Evolutionary conservation across 1,139 yeast genomes (phyloP).

Genomic region (Blastobotrys apis): DNA sequence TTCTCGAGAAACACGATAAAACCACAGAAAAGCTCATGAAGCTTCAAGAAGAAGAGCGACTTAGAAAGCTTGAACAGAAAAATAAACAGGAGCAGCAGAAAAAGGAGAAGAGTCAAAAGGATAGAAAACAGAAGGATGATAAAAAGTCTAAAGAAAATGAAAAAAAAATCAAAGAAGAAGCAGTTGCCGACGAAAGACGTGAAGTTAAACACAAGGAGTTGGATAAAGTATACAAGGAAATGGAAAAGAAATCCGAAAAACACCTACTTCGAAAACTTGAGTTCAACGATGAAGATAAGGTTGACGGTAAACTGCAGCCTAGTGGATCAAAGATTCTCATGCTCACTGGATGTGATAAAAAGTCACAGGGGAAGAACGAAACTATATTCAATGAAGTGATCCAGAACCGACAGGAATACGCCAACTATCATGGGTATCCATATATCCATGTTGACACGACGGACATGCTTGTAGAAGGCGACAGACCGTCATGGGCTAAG

Average conservation of each 20-base stretch:
- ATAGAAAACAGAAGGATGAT: not conserved
- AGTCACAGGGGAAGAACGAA: constrained; percentile 18
- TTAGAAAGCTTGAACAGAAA: not conserved
- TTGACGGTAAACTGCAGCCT: constrained; percentile 17
- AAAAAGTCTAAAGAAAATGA: not conserved
- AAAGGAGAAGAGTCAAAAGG: constrained; percentile 1
- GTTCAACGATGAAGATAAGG: not conserved
- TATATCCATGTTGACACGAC: constrained; percentile 29
- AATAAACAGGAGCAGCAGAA: not conserved
- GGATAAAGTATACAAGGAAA: not conserved
- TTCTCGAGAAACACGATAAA: no score
- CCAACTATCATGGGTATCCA: constrained; percentile 33
- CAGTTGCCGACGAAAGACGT: not conserved
- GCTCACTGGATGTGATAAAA: constrained; percentile 31
- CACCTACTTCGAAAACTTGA: constrained; percentile 3
- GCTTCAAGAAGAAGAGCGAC: not conserved
- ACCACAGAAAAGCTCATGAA: constrained; percentile 1
- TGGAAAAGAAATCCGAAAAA: constrained; percentile 1
- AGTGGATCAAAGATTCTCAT: constrained; percentile 29
- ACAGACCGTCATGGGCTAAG: constrained; percentile 32
- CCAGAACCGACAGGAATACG: constrained; percentile 33
- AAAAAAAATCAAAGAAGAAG: not conserved
- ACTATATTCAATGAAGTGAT: constrained; percentile 26
- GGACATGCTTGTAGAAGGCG: constrained; percentile 19
- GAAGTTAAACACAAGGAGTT: not conserved